Evolutionary conservation across 768 basidiomycete species (phyloP).

Genomic region (Trametes cubensis): DNA sequence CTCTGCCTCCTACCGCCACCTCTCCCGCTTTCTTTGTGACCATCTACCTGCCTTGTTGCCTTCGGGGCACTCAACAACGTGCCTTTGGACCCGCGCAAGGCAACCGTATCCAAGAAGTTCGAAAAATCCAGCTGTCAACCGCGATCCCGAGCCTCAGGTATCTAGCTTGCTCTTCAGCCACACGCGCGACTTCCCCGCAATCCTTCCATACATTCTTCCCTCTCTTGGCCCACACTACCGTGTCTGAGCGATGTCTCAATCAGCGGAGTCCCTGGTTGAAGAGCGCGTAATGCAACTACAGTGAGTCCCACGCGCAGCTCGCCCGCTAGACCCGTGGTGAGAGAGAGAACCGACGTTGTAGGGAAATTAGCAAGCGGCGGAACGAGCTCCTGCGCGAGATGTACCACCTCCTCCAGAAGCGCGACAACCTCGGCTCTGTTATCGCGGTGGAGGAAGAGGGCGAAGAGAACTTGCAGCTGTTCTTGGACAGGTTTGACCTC

Average conservation of each 20-base stretch:
- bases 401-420: constrained; percentile 63
- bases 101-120: background rate
- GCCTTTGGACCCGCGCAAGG: background rate
- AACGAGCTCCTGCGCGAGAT: constrained; percentile 75
- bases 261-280: constrained; percentile 29
- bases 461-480: constrained; percentile 46
- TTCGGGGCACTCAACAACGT: background rate
- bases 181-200: constrained; percentile 26
- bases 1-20: constrained; percentile 16
- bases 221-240: constrained; percentile 1
- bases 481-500: constrained; percentile 61
- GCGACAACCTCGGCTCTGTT: constrained; percentile 47
- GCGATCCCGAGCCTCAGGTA: constrained; percentile 1
- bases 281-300: constrained; percentile 32
- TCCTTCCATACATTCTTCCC: constrained; percentile 14
- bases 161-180: constrained; percentile 20
- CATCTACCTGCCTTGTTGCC: background rate
- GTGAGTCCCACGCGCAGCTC: constrained; percentile 25
- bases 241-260: constrained; percentile 23
- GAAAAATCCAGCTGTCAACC: background rate
- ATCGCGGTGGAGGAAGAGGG: constrained; percentile 44
- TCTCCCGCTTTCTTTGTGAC: constrained; percentile 7
- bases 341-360: constrained; percentile 32
- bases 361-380: constrained; percentile 63
- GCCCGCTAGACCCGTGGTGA: constrained; percentile 16